These are phyloP conservation scores for Drosera spatulata DNA, from an alignment of 179 eudicot genomes.

Conservation along the genomic window DNA sequence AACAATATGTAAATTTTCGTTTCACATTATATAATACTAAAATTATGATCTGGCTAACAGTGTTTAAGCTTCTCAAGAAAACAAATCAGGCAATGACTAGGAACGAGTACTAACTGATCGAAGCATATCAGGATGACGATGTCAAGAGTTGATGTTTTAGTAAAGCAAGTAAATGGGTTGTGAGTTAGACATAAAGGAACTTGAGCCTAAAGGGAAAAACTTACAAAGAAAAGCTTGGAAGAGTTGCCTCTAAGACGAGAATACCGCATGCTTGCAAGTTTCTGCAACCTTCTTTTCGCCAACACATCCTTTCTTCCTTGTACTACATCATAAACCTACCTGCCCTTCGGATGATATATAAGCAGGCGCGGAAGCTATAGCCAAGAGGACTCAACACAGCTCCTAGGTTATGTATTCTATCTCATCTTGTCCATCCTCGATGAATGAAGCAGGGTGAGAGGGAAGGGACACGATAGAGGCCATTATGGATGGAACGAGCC, in stretches of 20 bases:
- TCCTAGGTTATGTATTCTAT: no score
- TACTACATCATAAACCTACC: conserved; percentile 17
- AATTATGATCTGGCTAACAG: no score
- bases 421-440: not conserved
- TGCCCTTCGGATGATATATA: conserved; percentile 14
- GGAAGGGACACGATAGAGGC: no score
- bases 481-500: conserved; percentile 24
- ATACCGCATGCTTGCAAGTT: conserved; percentile 31
- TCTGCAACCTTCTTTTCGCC: conserved; percentile 11
- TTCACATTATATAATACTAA: no score
- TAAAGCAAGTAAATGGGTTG: not conserved
- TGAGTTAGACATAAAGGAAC: conserved; percentile 18
- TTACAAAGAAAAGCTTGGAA: conserved; percentile 9
- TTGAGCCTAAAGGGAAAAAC: conserved; percentile 36
- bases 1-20: no score
- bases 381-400: no score
- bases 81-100: no score
- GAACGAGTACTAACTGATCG: no score
- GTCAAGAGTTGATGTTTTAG: not conserved
- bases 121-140: not conserved
- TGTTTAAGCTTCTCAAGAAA: no score
- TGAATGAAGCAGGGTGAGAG: not conserved
- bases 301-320: conserved; percentile 21
- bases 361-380: not conserved
- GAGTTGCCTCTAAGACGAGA: conserved; percentile 48